phyloP scores from a whole-genome alignment of 345 rosid genomes.

The Rhizophora apiculata region DNA sequence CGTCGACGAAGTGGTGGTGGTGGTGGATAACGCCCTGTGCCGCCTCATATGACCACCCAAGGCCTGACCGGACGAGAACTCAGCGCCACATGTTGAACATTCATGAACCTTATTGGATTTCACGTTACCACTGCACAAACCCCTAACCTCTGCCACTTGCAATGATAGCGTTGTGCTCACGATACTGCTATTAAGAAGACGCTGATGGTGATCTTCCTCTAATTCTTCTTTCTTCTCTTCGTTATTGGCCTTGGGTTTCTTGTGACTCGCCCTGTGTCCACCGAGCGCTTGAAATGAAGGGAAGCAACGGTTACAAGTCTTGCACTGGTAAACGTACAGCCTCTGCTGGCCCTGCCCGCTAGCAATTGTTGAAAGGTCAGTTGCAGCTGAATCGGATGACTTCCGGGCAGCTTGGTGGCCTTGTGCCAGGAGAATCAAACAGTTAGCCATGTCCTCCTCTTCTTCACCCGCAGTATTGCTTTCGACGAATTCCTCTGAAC shows the following conservation, averaged over 20 bases:
- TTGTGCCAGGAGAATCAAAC: slow-evolving; percentile 34
- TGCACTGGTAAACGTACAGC: slow-evolving; percentile 18
- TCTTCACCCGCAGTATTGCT: neutral
- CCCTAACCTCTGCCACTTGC: slow-evolving; percentile 30
- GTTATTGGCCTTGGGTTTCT: slow-evolving; percentile 6
- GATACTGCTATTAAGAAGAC: neutral
- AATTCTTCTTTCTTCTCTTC: slow-evolving; percentile 30
- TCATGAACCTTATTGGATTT: slow-evolving; percentile 68
- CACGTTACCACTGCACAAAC: slow-evolving; percentile 4
- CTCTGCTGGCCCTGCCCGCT: neutral
- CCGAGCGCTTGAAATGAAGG: slow-evolving; percentile 38
- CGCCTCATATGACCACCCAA: slow-evolving; percentile 98
- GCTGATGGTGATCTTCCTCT: slow-evolving; percentile 1
- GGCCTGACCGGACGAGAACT: slow-evolving; percentile 92
- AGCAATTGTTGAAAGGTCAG: neutral
- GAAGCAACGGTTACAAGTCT: slow-evolving; percentile 29
- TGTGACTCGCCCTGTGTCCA: slow-evolving; percentile 35
- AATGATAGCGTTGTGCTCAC: slow-evolving; percentile 50
- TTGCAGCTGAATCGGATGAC: neutral
- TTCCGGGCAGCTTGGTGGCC: slow-evolving; percentile 7
- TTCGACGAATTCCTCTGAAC: slow-evolving; percentile 23
- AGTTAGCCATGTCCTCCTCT: slow-evolving; percentile 35
- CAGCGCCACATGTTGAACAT: slow-evolving; percentile 84
- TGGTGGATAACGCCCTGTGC: slow-evolving; percentile 45
- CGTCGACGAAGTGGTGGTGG: neutral